Percentiles rank a stretch among this genome's conserved stretches.
Conservation (phyloP, 805 yeast species). For the Starmerella gropengiesseri region DNA sequence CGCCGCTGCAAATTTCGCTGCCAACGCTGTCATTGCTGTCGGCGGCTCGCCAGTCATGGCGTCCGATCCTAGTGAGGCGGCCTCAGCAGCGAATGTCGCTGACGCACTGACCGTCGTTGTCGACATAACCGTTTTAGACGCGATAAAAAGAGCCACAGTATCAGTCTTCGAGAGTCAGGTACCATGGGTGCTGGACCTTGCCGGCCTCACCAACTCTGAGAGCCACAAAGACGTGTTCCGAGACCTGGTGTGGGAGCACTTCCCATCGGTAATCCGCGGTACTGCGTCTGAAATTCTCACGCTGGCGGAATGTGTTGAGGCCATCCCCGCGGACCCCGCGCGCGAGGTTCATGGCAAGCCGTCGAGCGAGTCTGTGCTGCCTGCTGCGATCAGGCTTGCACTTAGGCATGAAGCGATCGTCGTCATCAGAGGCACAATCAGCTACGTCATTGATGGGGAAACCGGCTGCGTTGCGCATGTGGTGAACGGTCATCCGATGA, state of each 20-base stretch:
- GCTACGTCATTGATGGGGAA: constrained; percentile 18
- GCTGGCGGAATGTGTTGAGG: constrained; percentile 11
- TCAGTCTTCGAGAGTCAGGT: constrained; percentile 46
- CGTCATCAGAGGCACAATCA: constrained; percentile 20
- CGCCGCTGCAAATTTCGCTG: constrained; percentile 82
- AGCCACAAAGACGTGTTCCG: constrained; percentile 44
- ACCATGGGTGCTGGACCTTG: constrained; percentile 79
- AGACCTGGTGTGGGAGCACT: constrained; percentile 43
- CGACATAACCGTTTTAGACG: constrained; percentile 40
- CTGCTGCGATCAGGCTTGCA: constrained; percentile 20
- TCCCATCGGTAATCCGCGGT: constrained; percentile 62
- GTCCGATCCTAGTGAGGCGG: constrained; percentile 55
- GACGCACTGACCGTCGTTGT: constrained; percentile 57
- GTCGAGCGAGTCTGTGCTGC: constrained; percentile 16
- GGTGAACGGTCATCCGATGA: constrained; percentile 19
- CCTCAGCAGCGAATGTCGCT: constrained; percentile 49
- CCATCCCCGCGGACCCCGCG: background rate
- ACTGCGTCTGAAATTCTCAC: constrained; percentile 69
- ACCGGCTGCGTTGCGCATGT: constrained; percentile 9
- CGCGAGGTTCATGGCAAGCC: constrained; percentile 22
- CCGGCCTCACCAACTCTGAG: constrained; percentile 77
- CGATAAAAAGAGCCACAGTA: constrained; percentile 27
- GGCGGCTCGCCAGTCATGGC: constrained; percentile 90
- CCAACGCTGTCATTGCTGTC: constrained; percentile 71
- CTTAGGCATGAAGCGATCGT: constrained; percentile 10